Evolutionary conservation across 169 alveolate species (phyloP), one percentile per base, ranked within the genome.

Genomic region (Plasmodium gallinaceum): DNA sequence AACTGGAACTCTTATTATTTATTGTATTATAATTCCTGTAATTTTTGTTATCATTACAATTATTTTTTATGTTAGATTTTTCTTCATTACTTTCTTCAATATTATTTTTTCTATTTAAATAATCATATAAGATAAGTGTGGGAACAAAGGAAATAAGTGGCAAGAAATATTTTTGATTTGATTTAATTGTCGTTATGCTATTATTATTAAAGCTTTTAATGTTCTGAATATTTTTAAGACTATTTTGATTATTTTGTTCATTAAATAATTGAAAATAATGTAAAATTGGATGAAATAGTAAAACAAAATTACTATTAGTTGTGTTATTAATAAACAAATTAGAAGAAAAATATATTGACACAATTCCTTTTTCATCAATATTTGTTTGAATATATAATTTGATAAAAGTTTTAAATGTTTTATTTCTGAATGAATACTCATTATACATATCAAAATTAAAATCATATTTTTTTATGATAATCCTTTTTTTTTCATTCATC

Each of bases 311-410:
- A 14, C 71, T 78, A n/a, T 43, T 78, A 18, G 89, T 78, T 0
- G 78, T 64, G 14, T 78, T 78, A 7, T 78, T 45, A 14, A 78
- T 70, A n/a, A 46, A 78, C 26, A 78, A 48, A 37, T 78, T 78
- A 20, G 89, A 78, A 0, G 89, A 64, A 45, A 78, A 78, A 57
- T 78, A 78, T 16, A 78, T 78, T 9, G 89, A 64, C 5, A 78
- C 89, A n/a, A 58, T 37, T 5, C 89, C 89, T 43, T 78, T 78
- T 24, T 78, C 89, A 51, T 78, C 89, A 22, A 78, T 43, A 46
- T 78, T 78, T 0, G 89, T 78, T 24, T 78, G 89, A 8, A 78
- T 78, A 24, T 78, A 78, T 57, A 78, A 69, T 43, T 78, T 78
- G 12, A 78, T 78, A 43, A 78, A 78, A 5, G 89, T 65, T 64